Conservation (phyloP, 2,329 filamentous ascomycete genomes). For the Dactylellina drechsleri region DNA sequence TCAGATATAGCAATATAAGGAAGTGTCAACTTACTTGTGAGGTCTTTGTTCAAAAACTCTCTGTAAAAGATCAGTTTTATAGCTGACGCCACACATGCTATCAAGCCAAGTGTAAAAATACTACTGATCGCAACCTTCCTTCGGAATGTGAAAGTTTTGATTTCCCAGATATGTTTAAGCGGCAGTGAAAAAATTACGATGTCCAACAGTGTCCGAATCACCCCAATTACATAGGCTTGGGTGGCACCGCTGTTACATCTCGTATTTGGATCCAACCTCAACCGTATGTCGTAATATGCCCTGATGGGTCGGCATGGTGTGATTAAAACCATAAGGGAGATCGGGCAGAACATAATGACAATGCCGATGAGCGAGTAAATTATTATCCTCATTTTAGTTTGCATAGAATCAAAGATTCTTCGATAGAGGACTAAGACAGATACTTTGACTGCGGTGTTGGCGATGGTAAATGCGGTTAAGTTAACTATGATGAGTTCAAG, state of each 20-base stretch:
- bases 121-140: slow-evolving; percentile 47
- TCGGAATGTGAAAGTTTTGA: slow-evolving; percentile 36
- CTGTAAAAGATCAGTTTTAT: slow-evolving; percentile 34
- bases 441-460: slow-evolving; percentile 50
- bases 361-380: slow-evolving; percentile 35
- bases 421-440: slow-evolving; percentile 48
- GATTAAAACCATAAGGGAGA: slow-evolving; percentile 26
- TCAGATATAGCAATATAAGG: background rate
- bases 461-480: slow-evolving; percentile 40
- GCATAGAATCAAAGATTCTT: slow-evolving; percentile 50
- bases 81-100: slow-evolving; percentile 46
- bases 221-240: slow-evolving; percentile 30
- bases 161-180: slow-evolving; percentile 52
- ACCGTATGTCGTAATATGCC: slow-evolving; percentile 37
- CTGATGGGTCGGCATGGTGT: slow-evolving; percentile 29
- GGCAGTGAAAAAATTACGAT: slow-evolving; percentile 45
- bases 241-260: slow-evolving; percentile 18
- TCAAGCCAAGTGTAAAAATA: slow-evolving; percentile 42
- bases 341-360: slow-evolving; percentile 43
- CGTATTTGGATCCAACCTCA: slow-evolving; percentile 35
- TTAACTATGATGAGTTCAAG: slow-evolving; percentile 40
- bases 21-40: slow-evolving; percentile 30
- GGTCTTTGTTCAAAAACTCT: slow-evolving; percentile 30
- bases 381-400: slow-evolving; percentile 42
- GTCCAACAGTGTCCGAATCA: slow-evolving; percentile 29